A percentile compares a stretch with the other conserved stretches of the same genome.
phyloP scores from a whole-genome alignment of 2,329 filamentous ascomycete genomes.

The Lecanicillium sp. region DNA sequence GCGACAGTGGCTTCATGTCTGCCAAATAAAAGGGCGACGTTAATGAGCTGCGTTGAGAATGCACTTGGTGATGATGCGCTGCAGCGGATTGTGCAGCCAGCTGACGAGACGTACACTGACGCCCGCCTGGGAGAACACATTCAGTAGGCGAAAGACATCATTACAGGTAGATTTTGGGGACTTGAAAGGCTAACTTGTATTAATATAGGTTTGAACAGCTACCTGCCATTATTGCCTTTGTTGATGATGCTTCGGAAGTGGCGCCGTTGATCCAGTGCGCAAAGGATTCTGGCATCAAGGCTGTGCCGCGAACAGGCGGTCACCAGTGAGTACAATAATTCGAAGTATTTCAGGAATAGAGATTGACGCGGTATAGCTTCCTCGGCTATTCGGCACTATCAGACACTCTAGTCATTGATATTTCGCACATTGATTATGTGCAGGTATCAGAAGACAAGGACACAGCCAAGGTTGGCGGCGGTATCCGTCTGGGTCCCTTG shows the following conservation, averaged over 20 bases:
- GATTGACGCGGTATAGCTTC: conserved; percentile 8
- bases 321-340: too few species aligned
- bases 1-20: too few species aligned
- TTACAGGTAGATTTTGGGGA: too few species aligned
- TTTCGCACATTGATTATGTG: conserved; percentile 12
- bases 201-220: too few species aligned
- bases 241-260: conserved; percentile 8
- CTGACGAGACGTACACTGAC: conserved; percentile 1
- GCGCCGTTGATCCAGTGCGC: conserved; percentile 9
- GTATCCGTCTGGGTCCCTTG: conserved; percentile 12
- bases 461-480: conserved; percentile 10
- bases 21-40: too few species aligned
- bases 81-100: conserved; percentile 4
- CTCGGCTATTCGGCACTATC: conserved; percentile 9
- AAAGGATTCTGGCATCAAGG: conserved; percentile 7
- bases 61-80: too few species aligned
- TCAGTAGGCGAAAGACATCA: not conserved
- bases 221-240: conserved; percentile 9
- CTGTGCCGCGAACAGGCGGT: conserved; percentile 10
- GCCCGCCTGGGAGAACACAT: conserved; percentile 3
- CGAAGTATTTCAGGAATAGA: conserved; percentile 6
- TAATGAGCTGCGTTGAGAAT: too few species aligned
- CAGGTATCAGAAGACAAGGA: conserved; percentile 7
- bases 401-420: conserved; percentile 12
- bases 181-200: too few species aligned